Base-by-base conservation (phyloP, 495 filamentous ascomycete genomes). In the Platismatia glauca region DNA sequence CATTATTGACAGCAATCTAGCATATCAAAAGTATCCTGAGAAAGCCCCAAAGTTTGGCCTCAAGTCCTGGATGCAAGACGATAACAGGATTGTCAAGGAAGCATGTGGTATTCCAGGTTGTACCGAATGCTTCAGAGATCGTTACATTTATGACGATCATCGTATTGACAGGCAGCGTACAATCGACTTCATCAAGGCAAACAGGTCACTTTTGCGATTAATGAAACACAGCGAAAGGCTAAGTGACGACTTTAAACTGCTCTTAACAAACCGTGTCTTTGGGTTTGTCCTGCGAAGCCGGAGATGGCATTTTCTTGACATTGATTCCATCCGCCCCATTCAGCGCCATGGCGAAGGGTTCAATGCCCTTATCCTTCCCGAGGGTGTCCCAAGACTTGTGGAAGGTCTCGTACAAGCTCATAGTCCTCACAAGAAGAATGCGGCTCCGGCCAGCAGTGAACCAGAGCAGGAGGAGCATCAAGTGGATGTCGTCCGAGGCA, bases 1-100 rank as follows among this genome's bases (percentile, higher is more conserved):
- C 53, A 77, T 83, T 15, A 72, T 81, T 18, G 80, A 83, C 57
- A 76, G 79, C 57, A 69, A 68, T 12, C 73, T 77, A 48, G 80
- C 77, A 0, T 80, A 63, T 41, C 60, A 53, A 44, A 64, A 62
- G 39, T 55, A 69, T 44, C 61, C 67, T 7, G 41, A 67, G 39
- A 29, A 43, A 13, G 27, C 29, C 7, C 65, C 66, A 7, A 60
- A 63, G 35, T 62, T 68, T 44, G 63, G 66, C 7, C 58, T 68
- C 29, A 41, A 59, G 46, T 60, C 63, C 35, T 60, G 60, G 66
- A 63, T 63, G 37, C 55, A 66, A 29, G 60, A 63, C 39, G 60
- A 62, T 59, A 58, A 37, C n/a, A 64, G 61, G 11, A 53, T 57
- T 24, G 61, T 64, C 29, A 60, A 60, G 0, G 64, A 66, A 34